Base-by-base conservation (phyloP, 2,329 filamentous ascomycete species). In the Metarhizium sp. region DNA sequence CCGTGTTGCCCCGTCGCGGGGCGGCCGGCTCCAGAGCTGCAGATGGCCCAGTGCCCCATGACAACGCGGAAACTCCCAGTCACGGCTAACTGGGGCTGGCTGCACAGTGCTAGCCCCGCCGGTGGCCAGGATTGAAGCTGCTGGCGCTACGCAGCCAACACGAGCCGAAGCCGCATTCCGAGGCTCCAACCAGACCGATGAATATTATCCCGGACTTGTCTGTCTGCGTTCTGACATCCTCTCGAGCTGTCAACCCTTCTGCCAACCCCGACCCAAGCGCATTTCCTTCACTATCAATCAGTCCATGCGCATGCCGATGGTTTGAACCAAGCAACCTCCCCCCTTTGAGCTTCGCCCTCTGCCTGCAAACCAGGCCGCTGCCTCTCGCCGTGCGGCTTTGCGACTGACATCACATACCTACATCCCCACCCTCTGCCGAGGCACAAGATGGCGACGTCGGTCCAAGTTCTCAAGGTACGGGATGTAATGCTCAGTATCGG, bases 391-490 rank as follows among this genome's bases (percentile, higher is more conserved):
- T 25, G 43, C 43, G 43, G 43, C 43, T 25, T 46, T 46, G 43
- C 43, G n/a, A 20, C 18, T 46, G 18, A 25, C 25, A 25, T 25
- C 25, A 25, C 25, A 25, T 25, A 25, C 43, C 2, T 4, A 25
- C 45, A 16, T 50, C 25, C 47, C 46, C 53, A 43, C 53, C n/a
- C 52, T 57, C 53, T 64, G 58, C 60, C 59, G 59, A 63, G 63
- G 60, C 59, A 58, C 45, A 58, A 53, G 32, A 68, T 67, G 66
- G 59, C 64, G 54, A 60, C 59, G 20, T 58, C 65, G 32, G 58
- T 68, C 46, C 64, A 67, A 54, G 61, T 54, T 43, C 51, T 68
- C 57, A 67, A 68, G 62, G 66, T 68, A 64, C 49, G 59, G 48
- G 36, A 36, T 30, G 45, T 13, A 10, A 30, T 48, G 45, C 45